These are phyloP conservation scores for Craspedostauros australis DNA, from an alignment of 108 stramenopile species.

Conservation along the genomic window DNA sequence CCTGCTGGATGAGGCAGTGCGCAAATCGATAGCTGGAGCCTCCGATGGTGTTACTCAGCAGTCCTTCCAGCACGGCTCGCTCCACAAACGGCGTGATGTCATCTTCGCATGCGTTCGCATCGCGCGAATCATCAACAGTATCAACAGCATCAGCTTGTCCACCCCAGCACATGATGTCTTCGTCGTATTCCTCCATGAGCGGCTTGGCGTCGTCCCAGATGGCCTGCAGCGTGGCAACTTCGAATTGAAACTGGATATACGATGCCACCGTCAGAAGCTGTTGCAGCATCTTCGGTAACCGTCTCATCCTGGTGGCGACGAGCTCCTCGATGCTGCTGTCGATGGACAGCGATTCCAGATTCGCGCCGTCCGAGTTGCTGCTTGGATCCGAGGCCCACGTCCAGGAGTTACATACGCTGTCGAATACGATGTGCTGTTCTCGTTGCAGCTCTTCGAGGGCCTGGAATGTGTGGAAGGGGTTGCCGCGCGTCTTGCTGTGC, in stretches of 20 bases:
- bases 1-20: slow-evolving; percentile 30
- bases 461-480: background rate
- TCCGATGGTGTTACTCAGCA: background rate
- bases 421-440: slow-evolving; percentile 26
- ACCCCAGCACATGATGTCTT: no score
- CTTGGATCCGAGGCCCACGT: slow-evolving; percentile 5
- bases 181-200: no score
- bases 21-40: slow-evolving; percentile 15
- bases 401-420: slow-evolving; percentile 14
- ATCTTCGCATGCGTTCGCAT: slow-evolving; percentile 7
- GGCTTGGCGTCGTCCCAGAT: background rate
- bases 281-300: slow-evolving; percentile 16
- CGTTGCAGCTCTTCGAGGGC: slow-evolving; percentile 23
- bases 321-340: slow-evolving; percentile 6
- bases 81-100: slow-evolving; percentile 8
- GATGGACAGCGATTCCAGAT: no score
- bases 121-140: no score
- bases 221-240: slow-evolving; percentile 4
- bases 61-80: background rate
- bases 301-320: slow-evolving; percentile 25
- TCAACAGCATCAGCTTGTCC: background rate
- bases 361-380: background rate
- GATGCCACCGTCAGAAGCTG: slow-evolving; percentile 17
- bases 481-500: background rate
- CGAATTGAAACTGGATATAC: slow-evolving; percentile 21